Base-by-base conservation (phyloP, 1,139 yeast species). In the Pichia sorboxylosa region DNA sequence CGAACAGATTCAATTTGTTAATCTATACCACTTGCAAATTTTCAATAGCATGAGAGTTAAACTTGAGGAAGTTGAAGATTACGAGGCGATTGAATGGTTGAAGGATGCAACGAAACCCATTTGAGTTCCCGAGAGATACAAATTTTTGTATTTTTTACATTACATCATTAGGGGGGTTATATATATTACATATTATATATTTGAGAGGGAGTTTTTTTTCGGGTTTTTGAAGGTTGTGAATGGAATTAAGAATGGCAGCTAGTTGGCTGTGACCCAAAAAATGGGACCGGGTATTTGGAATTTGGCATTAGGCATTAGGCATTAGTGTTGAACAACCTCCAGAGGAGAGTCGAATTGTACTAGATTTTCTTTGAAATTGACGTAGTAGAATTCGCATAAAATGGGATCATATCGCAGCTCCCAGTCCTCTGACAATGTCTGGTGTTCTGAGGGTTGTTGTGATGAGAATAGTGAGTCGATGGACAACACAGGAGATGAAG, bases 1-100 rank as follows among this genome's bases (percentile, higher is more conserved):
- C 0, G 49, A 56, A n/a, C 76, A 71, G 44, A 45, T 64, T 18
- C 46, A 49, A n/a, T 71, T 77, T 77, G 60, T 71, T 24, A 68
- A 70, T 44, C 55, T 57, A 17, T 71, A 59, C 41, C 68, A 71
- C 46, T 45, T 46, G 27, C 51, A 52, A 30, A 55, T 70, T 13
- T 47, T 65, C 34, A 46, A 47, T 1, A 66, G 59, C 27, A 57
- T 65, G 34, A 56, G 57, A 23, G 58, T 58, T 0, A 29, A 39
- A 17, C 38, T 55, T 17, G 39, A 39, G 19, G 38, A 37, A 19
- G 28, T 44, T 15, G 45, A 46, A 27, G 65, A 54, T 31, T 49
- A 58, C 25, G 46, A 56, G 27, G 58, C 67, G 9, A 39, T 55
- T 25, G 57, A 57, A 34, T 71, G 77, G 77, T 58, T 71, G 42